phyloP scores from a whole-genome alignment of 495 filamentous ascomycete genomes.

The Lophiotrema nucula region DNA sequence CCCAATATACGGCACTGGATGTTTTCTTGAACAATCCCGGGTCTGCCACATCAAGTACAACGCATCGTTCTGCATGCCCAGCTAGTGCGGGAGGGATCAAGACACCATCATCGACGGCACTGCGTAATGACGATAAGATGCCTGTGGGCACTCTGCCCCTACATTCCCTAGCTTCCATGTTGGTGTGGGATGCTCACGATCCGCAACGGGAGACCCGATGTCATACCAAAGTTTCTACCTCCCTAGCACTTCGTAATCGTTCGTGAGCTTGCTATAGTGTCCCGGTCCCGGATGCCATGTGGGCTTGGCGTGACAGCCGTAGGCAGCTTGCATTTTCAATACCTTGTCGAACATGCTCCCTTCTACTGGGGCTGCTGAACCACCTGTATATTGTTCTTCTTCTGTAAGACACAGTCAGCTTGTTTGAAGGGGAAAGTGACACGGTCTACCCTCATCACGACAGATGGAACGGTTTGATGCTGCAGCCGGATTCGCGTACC shows the following conservation, averaged over 20 bases:
- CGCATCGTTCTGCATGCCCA: constrained; percentile 23
- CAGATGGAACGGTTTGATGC: background rate
- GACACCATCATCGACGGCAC: constrained; percentile 20
- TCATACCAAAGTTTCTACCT: constrained; percentile 3
- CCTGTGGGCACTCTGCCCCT: constrained; percentile 6
- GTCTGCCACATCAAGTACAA: constrained; percentile 22
- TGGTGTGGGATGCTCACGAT: constrained; percentile 13
- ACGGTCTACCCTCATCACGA: no score
- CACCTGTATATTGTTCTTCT: constrained; percentile 98
- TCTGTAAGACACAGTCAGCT: constrained; percentile 63
- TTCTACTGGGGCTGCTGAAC: constrained; percentile 67
- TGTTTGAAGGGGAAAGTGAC: no score
- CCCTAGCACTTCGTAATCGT: constrained; percentile 10
- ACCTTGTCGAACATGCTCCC: constrained; percentile 29
- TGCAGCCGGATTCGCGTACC: constrained; percentile 53
- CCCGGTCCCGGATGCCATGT: constrained; percentile 10
- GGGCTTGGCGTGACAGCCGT: constrained; percentile 1
- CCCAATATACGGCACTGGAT: constrained; percentile 10
- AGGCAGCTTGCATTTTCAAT: constrained; percentile 6
- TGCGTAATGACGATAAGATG: constrained; percentile 16
- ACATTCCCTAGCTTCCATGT: no score
- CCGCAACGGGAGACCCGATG: constrained; percentile 3
- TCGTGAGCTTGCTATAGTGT: constrained; percentile 12
- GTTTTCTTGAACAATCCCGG: constrained; percentile 3
- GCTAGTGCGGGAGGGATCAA: constrained; percentile 16